Conservation (phyloP, 805 yeast genomes). For the Ogataea glucozyma region DNA sequence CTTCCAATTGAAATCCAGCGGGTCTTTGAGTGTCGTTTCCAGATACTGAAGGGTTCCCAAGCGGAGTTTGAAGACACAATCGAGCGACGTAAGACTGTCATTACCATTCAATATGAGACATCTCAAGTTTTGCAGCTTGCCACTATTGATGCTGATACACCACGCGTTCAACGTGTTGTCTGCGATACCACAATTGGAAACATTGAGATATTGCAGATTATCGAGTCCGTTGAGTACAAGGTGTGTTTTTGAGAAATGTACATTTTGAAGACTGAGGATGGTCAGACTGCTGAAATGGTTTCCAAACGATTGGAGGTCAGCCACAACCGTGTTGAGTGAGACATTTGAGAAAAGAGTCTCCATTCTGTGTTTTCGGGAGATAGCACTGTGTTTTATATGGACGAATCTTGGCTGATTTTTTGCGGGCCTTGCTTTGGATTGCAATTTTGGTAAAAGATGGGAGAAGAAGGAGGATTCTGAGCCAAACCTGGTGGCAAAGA, state of each 20-base stretch:
- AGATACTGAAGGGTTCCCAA: conserved; percentile 16
- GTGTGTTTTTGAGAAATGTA: conserved; percentile 11
- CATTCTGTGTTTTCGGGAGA: conserved; percentile 33
- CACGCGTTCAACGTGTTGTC: conserved; percentile 27
- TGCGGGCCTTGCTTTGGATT: conserved; percentile 10
- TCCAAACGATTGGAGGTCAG: conserved; percentile 11
- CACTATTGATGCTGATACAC: conserved; percentile 28
- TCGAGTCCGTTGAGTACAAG: conserved; percentile 12
- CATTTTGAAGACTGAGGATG: conserved; percentile 21
- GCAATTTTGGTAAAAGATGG: conserved; percentile 21
- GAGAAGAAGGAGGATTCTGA: conserved; percentile 15
- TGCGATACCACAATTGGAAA: conserved; percentile 20
- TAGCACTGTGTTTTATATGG: conserved; percentile 17
- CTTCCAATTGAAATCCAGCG: conserved; percentile 8
- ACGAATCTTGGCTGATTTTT: conserved; percentile 25
- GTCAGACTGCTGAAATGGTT: conserved; percentile 15
- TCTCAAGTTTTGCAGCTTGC: conserved; percentile 25
- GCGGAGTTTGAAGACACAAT: conserved; percentile 5
- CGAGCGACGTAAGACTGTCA: conserved; percentile 7
- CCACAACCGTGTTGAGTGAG: conserved; percentile 15
- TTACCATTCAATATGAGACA: conserved; percentile 22
- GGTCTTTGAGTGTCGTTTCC: conserved; percentile 12
- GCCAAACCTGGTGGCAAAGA: conserved; percentile 31
- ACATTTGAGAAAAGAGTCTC: conserved; percentile 36
- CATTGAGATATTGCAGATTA: conserved; percentile 24